Base-by-base conservation (phyloP, 441 rosid genomes). In the Populus hybrid region DNA sequence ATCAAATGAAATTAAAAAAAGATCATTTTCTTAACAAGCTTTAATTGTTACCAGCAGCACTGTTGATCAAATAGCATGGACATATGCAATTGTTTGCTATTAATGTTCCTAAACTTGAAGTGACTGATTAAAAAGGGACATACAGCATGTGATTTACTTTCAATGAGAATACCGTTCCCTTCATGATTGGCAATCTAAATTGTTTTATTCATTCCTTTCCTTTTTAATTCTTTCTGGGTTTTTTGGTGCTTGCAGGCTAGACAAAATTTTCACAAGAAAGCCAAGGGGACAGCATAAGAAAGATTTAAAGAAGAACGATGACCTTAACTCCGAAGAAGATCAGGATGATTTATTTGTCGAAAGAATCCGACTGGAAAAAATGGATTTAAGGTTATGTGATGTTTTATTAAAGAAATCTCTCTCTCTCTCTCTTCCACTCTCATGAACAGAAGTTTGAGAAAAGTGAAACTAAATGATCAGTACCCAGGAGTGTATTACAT, bases 311-410 rank as follows among this genome's bases (percentile, higher is more conserved):
- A 90, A 94, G 80, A 84, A 88, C 82, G 99, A 90, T 82, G 98
- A 92, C 73, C 84, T 83, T 81, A 81, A 26, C 76, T 72, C 85
- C 74, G 95, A 91, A 59, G 83, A 81, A 74, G 90, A 86, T 66
- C 84, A 82, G 50, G 88, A 89, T 5, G 90, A 90, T 76, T 24
- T 94, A 26, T 81, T 21, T 74, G 97, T 95, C 69, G 97, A 94
- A 82, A 91, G 98, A 24, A 89, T 91, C 64, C 97, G 95, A 73
- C 89, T 95, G 71, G 99, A 95, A 81, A 95, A 91, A 78, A 87
- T 93, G 90, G 90, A 86, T 77, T 73, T 94, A 80, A 92, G 98
- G 99, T 93, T 82, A 71, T 77, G 35, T n/a, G 31, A 45, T 14
- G 28, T 45, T 63, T 61, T 63, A 10, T 21, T 4, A 63, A 21